Percentiles rank a stretch among this genome's conserved stretches.
phyloP scores from a whole-genome alignment of 2,329 filamentous ascomycete genomes.

The Arthrobotrys iridis region DNA sequence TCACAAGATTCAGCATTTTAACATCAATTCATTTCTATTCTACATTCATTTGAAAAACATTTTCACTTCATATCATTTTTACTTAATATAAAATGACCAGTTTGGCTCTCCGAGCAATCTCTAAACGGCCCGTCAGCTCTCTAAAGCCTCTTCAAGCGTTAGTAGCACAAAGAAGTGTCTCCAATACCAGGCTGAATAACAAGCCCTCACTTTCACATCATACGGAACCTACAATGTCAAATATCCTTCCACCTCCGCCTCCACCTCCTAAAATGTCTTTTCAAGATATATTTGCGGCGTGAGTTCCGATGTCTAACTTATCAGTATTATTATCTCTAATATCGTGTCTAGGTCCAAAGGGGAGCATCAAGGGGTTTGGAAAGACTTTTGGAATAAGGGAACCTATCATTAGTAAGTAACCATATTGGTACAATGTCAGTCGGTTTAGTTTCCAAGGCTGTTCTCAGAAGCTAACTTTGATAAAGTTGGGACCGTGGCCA shows the following conservation, averaged over 20 bases:
- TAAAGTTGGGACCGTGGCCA: slow-evolving; percentile 68
- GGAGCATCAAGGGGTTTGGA: slow-evolving; percentile 38
- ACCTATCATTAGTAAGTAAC: slow-evolving; percentile 41
- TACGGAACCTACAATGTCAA: slow-evolving; percentile 16
- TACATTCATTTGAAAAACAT: background rate
- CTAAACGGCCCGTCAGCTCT: slow-evolving; percentile 8
- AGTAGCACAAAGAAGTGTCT: slow-evolving; percentile 12
- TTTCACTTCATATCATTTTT: background rate
- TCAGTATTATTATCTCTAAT: background rate
- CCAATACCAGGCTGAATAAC: slow-evolving; percentile 27
- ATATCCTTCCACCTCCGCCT: background rate
- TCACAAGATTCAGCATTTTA: background rate
- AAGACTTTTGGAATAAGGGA: slow-evolving; percentile 33
- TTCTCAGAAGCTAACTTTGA: background rate
- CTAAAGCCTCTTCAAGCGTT: slow-evolving; percentile 6
- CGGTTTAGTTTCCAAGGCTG: background rate
- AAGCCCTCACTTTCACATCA: slow-evolving; percentile 28
- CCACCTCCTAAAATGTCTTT: slow-evolving; percentile 25
- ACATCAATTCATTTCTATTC: background rate
- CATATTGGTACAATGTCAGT: background rate
- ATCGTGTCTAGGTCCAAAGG: slow-evolving; percentile 14
- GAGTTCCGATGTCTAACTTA: background rate
- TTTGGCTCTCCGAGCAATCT: slow-evolving; percentile 19
- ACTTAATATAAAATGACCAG: slow-evolving; percentile 13
- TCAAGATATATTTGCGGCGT: slow-evolving; percentile 40